phyloP scores from a whole-genome alignment of 2,329 filamentous ascomycete genomes.

The Cladosporium sp. region DNA sequence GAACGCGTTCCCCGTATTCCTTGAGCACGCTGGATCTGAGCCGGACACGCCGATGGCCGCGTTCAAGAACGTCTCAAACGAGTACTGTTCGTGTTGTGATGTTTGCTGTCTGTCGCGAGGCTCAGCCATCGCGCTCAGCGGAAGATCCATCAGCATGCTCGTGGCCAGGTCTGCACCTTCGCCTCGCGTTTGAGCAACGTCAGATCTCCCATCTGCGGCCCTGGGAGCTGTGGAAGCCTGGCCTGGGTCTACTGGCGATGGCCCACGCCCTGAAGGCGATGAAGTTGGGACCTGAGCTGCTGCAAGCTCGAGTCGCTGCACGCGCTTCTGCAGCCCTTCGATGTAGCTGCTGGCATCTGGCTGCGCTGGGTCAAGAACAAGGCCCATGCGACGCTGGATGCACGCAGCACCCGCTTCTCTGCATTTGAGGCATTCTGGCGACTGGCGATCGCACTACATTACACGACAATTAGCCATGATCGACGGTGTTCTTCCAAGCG shows the following conservation, averaged over 20 bases:
- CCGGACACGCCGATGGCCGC: conserved; percentile 6
- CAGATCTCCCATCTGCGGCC: not conserved
- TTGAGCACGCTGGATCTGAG: not conserved
- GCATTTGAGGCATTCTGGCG: conserved; percentile 6
- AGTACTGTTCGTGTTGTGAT: conserved; percentile 11
- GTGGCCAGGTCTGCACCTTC: not conserved
- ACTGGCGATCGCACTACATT: not conserved
- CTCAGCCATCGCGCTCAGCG: conserved; percentile 13
- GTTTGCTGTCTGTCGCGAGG: conserved; percentile 6
- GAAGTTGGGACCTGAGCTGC: not conserved
- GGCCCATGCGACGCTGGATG: conserved; percentile 13
- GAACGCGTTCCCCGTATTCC: not conserved
- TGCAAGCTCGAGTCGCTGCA: conserved; percentile 2
- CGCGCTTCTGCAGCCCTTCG: conserved; percentile 4
- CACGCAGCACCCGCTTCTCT: conserved; percentile 5
- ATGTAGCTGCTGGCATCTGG: conserved; percentile 11
- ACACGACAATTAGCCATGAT: not conserved
- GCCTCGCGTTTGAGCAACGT: not conserved
- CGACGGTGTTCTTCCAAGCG: not conserved
- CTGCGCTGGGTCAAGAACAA: conserved; percentile 4
- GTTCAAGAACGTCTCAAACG: conserved; percentile 11
- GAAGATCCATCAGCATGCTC: conserved; percentile 2
- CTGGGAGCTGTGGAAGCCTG: not conserved
- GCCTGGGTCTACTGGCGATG: not conserved
- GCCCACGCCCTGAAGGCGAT: not conserved